Evolutionary conservation across 2,329 filamentous ascomycete genomes (phyloP).

Genomic region (Chrysosporium queenslandicum): DNA sequence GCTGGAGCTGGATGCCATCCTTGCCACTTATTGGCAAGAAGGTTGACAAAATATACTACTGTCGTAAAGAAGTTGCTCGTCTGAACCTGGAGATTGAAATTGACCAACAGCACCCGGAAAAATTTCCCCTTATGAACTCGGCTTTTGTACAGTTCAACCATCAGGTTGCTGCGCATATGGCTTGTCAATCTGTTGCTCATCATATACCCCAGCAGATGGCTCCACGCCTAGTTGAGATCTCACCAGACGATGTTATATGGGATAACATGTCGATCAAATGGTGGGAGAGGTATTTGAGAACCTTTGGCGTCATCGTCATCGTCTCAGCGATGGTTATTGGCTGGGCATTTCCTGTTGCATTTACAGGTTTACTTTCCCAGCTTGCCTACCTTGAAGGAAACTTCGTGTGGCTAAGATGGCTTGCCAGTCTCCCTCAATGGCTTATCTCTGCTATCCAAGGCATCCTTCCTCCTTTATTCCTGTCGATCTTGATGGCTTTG

Average conservation of each 20-base stretch:
- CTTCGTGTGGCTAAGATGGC: constrained; percentile 60
- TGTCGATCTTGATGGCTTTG: constrained; percentile 68
- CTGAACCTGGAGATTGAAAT: constrained; percentile 86
- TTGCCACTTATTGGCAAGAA: constrained; percentile 77
- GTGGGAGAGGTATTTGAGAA: constrained; percentile 80
- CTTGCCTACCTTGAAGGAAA: constrained; percentile 57
- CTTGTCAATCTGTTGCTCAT: constrained; percentile 81
- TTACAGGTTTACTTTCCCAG: constrained; percentile 73
- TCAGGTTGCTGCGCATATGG: constrained; percentile 96
- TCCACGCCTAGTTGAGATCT: constrained; percentile 84
- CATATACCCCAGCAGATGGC: constrained; percentile 91
- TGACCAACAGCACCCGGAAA: constrained; percentile 75
- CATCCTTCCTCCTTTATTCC: constrained; percentile 68
- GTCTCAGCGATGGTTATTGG: constrained; percentile 70
- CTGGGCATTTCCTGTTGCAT: constrained; percentile 84
- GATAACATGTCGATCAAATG: constrained; percentile 92
- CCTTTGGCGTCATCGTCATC: constrained; percentile 52
- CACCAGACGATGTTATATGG: constrained; percentile 87
- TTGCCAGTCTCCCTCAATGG: constrained; percentile 51
- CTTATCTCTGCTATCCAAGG: constrained; percentile 65
- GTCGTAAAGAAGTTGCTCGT: constrained; percentile 72
- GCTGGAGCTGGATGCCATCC: constrained; percentile 59
- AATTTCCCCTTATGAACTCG: constrained; percentile 85
- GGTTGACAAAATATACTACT: constrained; percentile 90
- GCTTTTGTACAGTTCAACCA: constrained; percentile 98